These are phyloP conservation scores for Xylaria acuta DNA, from an alignment of 495 filamentous ascomycete species.

Conservation along the genomic window DNA sequence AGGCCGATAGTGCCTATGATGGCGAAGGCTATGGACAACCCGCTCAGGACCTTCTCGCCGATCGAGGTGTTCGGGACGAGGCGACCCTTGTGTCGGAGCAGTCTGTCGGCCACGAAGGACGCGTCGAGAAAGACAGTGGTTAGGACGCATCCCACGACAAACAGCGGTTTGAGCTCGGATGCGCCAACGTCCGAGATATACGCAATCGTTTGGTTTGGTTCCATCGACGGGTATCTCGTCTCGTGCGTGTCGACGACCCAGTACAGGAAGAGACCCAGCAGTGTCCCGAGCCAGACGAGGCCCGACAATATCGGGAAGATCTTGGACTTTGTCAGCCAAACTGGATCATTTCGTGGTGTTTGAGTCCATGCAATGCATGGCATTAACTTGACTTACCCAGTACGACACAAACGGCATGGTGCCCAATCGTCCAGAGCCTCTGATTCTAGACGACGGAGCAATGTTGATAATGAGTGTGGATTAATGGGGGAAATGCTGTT, in stretches of 20 bases:
- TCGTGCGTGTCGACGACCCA: conserved; percentile 68
- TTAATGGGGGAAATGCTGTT: not conserved
- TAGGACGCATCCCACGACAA: conserved; percentile 78
- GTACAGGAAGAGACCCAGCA: conserved; percentile 56
- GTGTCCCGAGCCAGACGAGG: conserved; percentile 76
- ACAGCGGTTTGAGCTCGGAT: conserved; percentile 76
- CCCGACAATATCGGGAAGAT: conserved; percentile 81
- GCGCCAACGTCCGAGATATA: conserved; percentile 87
- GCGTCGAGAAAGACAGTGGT: conserved; percentile 86
- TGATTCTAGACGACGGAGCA: not conserved
- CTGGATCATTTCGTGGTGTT: not conserved
- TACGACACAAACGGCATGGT: conserved; percentile 71
- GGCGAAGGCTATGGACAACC: conserved; percentile 73
- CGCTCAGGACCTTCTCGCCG: conserved; percentile 72
- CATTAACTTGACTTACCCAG: conserved; percentile 48
- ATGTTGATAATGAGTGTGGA: not conserved
- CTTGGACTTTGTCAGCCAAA: conserved; percentile 55
- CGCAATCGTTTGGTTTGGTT: conserved; percentile 69
- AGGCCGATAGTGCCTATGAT: conserved; percentile 78
- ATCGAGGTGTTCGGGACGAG: conserved; percentile 71
- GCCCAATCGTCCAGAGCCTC: conserved; percentile 34
- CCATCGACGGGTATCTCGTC: conserved; percentile 72
- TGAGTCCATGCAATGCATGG: not conserved
- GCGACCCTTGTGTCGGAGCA: conserved; percentile 77
- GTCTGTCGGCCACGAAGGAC: conserved; percentile 79